phyloP scores from a whole-genome alignment of 768 basidiomycete species.

The Arthromyces matolae region DNA sequence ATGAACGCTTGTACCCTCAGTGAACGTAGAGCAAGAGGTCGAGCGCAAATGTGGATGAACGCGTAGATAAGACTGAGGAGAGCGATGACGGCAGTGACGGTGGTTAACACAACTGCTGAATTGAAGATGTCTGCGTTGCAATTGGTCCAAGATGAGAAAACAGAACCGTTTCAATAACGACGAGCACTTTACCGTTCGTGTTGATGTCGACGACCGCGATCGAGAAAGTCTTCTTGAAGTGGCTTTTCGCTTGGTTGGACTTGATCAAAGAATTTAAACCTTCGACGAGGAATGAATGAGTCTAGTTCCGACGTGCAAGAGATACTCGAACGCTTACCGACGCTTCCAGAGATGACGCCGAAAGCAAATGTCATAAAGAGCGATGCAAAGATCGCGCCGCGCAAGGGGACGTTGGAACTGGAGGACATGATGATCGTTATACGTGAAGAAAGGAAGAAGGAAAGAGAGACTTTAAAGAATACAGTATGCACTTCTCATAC shows the following conservation, averaged over 20 bases:
- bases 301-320: too few relatives aligned
- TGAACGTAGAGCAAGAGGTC: slow-evolving; percentile 20
- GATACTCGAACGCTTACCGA: slow-evolving; percentile 15
- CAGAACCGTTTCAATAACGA: too few relatives aligned
- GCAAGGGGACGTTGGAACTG: slow-evolving; percentile 8
- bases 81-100: slow-evolving; percentile 31
- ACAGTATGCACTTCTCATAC: too few relatives aligned
- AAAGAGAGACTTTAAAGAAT: neutral
- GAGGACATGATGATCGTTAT: neutral
- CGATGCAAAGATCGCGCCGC: slow-evolving; percentile 10
- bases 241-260: slow-evolving; percentile 35
- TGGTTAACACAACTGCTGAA: slow-evolving; percentile 34
- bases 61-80: slow-evolving; percentile 25
- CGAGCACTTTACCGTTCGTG: too few relatives aligned
- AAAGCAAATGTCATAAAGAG: slow-evolving; percentile 19
- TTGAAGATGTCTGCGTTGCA: slow-evolving; percentile 40
- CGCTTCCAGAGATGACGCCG: slow-evolving; percentile 19
- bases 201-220: slow-evolving; percentile 33
- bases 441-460: neutral
- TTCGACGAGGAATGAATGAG: too few relatives aligned
- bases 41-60: slow-evolving; percentile 19
- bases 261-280: slow-evolving; percentile 41
- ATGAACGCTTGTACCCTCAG: slow-evolving; percentile 33
- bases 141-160: too few relatives aligned
- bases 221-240: slow-evolving; percentile 33